A percentile compares a stretch with the other conserved stretches of the same genome.
Conservation (phyloP, 148 eudicot species). For the Fagopyrum homotropicum region DNA sequence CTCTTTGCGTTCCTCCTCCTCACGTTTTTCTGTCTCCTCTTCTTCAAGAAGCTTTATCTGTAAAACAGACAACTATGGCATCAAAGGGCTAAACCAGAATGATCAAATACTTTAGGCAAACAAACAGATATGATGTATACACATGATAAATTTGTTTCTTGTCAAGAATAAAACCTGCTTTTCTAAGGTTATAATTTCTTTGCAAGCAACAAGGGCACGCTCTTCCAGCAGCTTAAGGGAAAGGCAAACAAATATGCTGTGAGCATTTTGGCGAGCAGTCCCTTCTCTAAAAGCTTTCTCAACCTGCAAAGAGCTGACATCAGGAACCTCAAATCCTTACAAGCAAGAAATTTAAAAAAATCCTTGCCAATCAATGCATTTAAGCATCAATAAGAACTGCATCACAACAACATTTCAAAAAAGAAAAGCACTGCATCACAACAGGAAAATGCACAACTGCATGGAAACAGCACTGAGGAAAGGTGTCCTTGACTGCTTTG, state of each 20-base stretch:
- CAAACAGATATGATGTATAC: not conserved
- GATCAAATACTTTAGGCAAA: not conserved
- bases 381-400: not conserved
- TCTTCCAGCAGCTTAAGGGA: constrained; percentile 88
- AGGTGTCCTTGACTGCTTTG: not conserved
- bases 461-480: not conserved
- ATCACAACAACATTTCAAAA: not conserved
- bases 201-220: constrained; percentile 89
- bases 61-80: constrained; percentile 1
- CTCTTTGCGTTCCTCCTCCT: constrained; percentile 51
- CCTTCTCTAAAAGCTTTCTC: constrained; percentile 99
- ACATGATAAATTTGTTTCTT: not conserved
- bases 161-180: constrained; percentile 57
- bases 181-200: constrained; percentile 84
- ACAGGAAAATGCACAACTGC: not conserved
- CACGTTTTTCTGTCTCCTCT: constrained; percentile 80
- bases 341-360: not conserved
- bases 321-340: constrained; percentile 8
- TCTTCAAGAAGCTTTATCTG: constrained; percentile 96
- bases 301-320: constrained; percentile 42
- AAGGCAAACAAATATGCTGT: constrained; percentile 93
- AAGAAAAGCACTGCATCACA: not conserved
- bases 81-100: constrained; percentile 10
- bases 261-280: constrained; percentile 97
- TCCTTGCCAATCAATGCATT: not conserved